These are phyloP conservation scores for Penicillium polonicum DNA, from an alignment of 2,329 filamentous ascomycete species.

Conservation along the genomic window DNA sequence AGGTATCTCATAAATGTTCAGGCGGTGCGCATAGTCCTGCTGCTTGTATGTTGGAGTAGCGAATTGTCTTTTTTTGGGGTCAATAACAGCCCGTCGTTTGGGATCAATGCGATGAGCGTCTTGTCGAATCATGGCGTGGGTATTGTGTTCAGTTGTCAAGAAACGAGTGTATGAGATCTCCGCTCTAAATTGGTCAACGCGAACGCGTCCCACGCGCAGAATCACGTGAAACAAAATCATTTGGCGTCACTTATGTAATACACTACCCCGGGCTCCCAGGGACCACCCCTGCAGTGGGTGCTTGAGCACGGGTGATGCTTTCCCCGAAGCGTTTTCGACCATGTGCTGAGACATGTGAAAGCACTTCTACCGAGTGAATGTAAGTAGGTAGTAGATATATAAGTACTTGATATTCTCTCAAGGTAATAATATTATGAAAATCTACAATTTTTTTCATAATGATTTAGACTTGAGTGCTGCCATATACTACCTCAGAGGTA, in stretches of 20 bases:
- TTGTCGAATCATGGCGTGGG: conserved; percentile 43
- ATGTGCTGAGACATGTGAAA: conserved; percentile 15
- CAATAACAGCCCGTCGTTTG: conserved; percentile 74
- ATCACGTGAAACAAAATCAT: conserved; percentile 13
- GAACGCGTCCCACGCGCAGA: conserved; percentile 19
- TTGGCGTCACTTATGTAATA: neutral
- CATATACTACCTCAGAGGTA: neutral
- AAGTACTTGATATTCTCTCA: neutral
- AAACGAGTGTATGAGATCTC: conserved; percentile 2
- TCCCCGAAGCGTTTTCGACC: neutral
- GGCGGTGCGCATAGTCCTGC: conserved; percentile 74
- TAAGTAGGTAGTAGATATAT: neutral
- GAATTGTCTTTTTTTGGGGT: conserved; percentile 85
- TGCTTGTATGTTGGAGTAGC: conserved; percentile 73
- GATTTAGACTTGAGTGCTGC: neutral
- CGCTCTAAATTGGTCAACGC: conserved; percentile 23
- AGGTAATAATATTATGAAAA: too few species aligned
- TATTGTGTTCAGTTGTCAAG: conserved; percentile 2
- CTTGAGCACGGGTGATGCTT: neutral
- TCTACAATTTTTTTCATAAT: neutral
- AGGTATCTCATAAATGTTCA: conserved; percentile 88
- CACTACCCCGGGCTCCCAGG: neutral
- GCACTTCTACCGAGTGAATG: neutral
- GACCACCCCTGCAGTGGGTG: neutral
- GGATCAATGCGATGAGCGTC: conserved; percentile 49